These are phyloP conservation scores for Neonectria faginata DNA, from an alignment of 2,329 filamentous ascomycete genomes.

Conservation along the genomic window DNA sequence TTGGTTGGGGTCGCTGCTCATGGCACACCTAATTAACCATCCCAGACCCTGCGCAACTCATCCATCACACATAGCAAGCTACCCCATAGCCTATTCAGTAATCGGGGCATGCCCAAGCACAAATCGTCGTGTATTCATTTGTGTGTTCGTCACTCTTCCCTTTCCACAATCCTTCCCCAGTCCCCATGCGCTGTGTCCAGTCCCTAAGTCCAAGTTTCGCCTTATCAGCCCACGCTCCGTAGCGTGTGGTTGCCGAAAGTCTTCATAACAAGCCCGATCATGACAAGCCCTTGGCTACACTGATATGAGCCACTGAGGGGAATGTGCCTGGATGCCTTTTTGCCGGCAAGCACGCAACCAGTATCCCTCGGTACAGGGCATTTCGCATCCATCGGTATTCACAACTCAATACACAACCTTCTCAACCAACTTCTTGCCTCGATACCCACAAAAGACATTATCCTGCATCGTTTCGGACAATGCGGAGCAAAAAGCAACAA, in stretches of 20 bases:
- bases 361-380: background rate
- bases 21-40: background rate
- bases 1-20: background rate
- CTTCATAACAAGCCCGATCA: background rate
- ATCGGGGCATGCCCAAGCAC: background rate
- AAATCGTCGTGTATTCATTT: slow-evolving; percentile 5
- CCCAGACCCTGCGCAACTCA: background rate
- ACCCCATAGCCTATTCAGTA: background rate
- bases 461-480: background rate
- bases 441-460: background rate
- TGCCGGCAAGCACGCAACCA: background rate
- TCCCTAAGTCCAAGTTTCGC: background rate
- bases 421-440: background rate
- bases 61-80: background rate
- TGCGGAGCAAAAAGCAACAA: background rate
- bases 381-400: background rate
- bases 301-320: background rate
- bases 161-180: background rate
- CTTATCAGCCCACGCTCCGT: background rate
- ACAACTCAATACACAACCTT: background rate
- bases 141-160: background rate
- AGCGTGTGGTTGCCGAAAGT: background rate
- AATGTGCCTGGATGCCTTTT: background rate
- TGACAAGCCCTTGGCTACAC: background rate
- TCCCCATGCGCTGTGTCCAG: background rate